Evolutionary conservation across 495 filamentous ascomycete genomes (phyloP).

Genomic region (Penicillium herquei): DNA sequence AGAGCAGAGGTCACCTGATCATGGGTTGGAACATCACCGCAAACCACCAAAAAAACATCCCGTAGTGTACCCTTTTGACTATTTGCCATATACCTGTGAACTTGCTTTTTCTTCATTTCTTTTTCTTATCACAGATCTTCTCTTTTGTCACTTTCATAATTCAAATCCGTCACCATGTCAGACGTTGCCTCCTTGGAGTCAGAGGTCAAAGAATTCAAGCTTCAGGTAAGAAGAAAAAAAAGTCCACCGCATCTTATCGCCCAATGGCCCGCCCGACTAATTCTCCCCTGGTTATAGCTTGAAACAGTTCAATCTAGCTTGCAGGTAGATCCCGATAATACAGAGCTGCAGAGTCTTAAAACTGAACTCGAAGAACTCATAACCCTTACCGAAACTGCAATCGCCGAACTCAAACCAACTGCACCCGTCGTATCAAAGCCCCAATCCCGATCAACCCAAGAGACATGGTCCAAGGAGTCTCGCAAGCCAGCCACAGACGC

Average conservation of each 20-base stretch:
- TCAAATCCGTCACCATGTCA: constrained; percentile 38
- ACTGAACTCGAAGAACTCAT: constrained; percentile 83
- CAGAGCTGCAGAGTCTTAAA: constrained; percentile 75
- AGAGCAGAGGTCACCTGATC: too few relatives aligned
- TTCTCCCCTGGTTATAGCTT: constrained; percentile 50
- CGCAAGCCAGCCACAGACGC: constrained; percentile 41
- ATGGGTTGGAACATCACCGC: too few relatives aligned
- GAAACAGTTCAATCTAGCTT: constrained; percentile 75
- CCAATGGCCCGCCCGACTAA: too few relatives aligned
- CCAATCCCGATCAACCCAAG: constrained; percentile 49
- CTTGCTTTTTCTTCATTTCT: not conserved
- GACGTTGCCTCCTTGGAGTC: constrained; percentile 66
- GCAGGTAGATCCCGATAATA: constrained; percentile 79
- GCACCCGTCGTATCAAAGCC: constrained; percentile 43
- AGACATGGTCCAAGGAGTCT: constrained; percentile 70
- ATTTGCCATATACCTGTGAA: not conserved
- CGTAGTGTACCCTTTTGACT: too few relatives aligned
- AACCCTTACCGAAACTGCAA: constrained; percentile 69
- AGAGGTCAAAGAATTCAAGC: constrained; percentile 78
- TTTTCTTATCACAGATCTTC: not conserved
- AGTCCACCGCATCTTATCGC: not conserved
- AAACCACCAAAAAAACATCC: too few relatives aligned
- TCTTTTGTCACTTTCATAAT: not conserved
- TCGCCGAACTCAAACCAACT: constrained; percentile 73
- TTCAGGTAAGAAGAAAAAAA: constrained; percentile 61